Percentiles rank a stretch among this genome's conserved stretches.
These are phyloP conservation scores for Pestalotiopsis sp. DNA, from an alignment of 2,329 filamentous ascomycete genomes.

Conservation along the genomic window DNA sequence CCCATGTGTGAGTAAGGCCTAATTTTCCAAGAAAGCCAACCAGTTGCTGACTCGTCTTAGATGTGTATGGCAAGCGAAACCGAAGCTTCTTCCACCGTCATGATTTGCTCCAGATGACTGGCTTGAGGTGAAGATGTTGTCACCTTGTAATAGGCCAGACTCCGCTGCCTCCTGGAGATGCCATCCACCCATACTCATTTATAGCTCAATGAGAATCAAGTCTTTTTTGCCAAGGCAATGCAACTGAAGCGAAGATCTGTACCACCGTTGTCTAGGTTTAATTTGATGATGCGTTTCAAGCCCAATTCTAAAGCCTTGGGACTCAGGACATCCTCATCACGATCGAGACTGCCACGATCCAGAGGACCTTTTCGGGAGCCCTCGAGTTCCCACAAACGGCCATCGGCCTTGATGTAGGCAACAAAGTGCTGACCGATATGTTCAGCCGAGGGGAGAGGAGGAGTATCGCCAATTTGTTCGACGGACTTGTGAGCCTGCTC, in stretches of 20 bases:
- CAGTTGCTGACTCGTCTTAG: conserved; percentile 40
- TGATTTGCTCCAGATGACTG: conserved; percentile 62
- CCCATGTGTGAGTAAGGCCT: conserved; percentile 69
- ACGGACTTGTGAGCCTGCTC: conserved; percentile 75
- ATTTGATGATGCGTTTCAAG: conserved; percentile 43
- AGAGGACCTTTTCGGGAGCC: conserved; percentile 74
- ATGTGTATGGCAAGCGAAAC: conserved; percentile 77
- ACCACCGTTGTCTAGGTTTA: conserved; percentile 32
- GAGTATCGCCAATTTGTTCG: conserved; percentile 68
- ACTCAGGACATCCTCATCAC: conserved; percentile 65
- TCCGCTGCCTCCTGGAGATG: no score
- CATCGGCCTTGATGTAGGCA: conserved; percentile 72
- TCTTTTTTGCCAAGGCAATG: conserved; percentile 35
- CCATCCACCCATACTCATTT: background rate
- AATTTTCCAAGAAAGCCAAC: conserved; percentile 8
- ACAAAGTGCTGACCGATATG: conserved; percentile 76
- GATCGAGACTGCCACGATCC: conserved; percentile 58
- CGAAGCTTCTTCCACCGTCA: conserved; percentile 76
- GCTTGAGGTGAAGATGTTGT: background rate
- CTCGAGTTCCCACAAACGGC: conserved; percentile 77
- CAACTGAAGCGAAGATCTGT: conserved; percentile 39
- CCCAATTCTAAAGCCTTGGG: conserved; percentile 68
- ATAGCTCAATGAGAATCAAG: background rate
- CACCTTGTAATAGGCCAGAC: background rate
- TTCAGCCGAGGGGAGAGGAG: conserved; percentile 61